These are phyloP conservation scores for Corynespora cassiicola DNA, from an alignment of 2,329 filamentous ascomycete species.

Conservation along the genomic window DNA sequence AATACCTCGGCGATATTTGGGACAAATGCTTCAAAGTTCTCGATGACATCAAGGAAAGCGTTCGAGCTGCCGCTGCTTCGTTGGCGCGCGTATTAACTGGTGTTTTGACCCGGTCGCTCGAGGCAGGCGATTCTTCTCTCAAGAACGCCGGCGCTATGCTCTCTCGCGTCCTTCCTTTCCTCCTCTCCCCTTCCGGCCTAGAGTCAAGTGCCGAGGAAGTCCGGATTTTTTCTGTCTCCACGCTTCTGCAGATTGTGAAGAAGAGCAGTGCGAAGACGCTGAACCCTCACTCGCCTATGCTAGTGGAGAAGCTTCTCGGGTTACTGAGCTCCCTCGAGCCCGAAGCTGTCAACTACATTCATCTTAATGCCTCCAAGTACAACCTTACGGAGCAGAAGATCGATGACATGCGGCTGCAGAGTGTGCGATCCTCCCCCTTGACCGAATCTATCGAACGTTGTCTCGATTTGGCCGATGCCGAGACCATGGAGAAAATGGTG, in stretches of 20 bases:
- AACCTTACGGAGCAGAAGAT: slow-evolving; percentile 88
- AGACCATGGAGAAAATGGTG: slow-evolving; percentile 76
- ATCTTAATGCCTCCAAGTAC: slow-evolving; percentile 83
- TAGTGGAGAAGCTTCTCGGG: slow-evolving; percentile 81
- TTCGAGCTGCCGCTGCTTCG: slow-evolving; percentile 79
- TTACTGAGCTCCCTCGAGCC: slow-evolving; percentile 88
- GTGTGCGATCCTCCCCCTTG: slow-evolving; percentile 84
- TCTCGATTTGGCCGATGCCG: slow-evolving; percentile 80
- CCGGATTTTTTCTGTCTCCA: slow-evolving; percentile 77
- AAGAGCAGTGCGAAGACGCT: slow-evolving; percentile 79
- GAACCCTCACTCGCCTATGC: slow-evolving; percentile 78
- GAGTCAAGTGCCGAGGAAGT: slow-evolving; percentile 90
- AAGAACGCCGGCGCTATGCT: slow-evolving; percentile 81
- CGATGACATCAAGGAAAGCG: slow-evolving; percentile 94
- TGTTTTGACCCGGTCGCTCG: slow-evolving; percentile 82
- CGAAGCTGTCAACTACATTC: slow-evolving; percentile 88
- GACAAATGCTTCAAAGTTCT: slow-evolving; percentile 85
- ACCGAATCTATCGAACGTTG: slow-evolving; percentile 92
- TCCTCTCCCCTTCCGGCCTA: slow-evolving; percentile 86
- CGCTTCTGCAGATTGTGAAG: slow-evolving; percentile 88
- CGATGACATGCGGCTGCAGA: slow-evolving; percentile 82
- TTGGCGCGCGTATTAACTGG: slow-evolving; percentile 86
- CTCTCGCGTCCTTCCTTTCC: slow-evolving; percentile 84
- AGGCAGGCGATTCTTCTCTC: slow-evolving; percentile 72
- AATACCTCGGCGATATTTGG: slow-evolving; percentile 86